Evolutionary conservation across 306 rosid genomes (phyloP), one percentile per base, ranked within the genome.

Genomic region (Sphenostylis stenocarpa): DNA sequence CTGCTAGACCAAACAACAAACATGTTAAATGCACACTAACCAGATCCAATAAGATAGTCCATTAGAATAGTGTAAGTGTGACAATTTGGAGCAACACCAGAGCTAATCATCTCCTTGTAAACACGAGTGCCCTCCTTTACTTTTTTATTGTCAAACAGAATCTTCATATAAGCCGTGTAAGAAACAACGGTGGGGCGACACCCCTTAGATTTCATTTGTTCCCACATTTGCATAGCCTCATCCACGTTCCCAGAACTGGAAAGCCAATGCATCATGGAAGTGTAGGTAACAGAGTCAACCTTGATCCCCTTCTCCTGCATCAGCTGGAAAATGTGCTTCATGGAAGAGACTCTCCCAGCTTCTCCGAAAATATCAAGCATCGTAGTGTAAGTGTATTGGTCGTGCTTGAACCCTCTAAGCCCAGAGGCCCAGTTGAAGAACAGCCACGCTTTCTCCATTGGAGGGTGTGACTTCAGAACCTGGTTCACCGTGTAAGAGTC

Each of bases 201-300:
- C 5, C 90, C 89, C 47, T 82, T 83, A 15, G 79, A 83, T 63
- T 82, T 87, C 97, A 93, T 88, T 82, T 93, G 90, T 53, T 85
- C 89, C 98, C 97, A 93, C 41, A 86, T 73, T 67, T 78, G 72
- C 24, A 89, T n/a, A 14, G 98, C 96, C 67, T 85, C 93, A 39
- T 88, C 86, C 11, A 86, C 71, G 58, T 89, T 82, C 62, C 91
- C 93, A 1, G 84, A 87, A 51, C 55, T 70, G 0, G 96, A 91
- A n/a, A 82, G 83, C 98, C 98, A 91, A 78, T 93, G 96, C 98
- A 93, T 88, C 21, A 91, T 49, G 33, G 91, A 91, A 80, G 98
- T 93, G 82, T 87, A 91, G 70, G 96, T 85, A 63, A 87, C 96
- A 23, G 84, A 86, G 72, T 90, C 98, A 45, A 88, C 61, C 77